Base-by-base conservation (phyloP, 2,329 filamentous ascomycete species). In the Aspergillus flavus region DNA sequence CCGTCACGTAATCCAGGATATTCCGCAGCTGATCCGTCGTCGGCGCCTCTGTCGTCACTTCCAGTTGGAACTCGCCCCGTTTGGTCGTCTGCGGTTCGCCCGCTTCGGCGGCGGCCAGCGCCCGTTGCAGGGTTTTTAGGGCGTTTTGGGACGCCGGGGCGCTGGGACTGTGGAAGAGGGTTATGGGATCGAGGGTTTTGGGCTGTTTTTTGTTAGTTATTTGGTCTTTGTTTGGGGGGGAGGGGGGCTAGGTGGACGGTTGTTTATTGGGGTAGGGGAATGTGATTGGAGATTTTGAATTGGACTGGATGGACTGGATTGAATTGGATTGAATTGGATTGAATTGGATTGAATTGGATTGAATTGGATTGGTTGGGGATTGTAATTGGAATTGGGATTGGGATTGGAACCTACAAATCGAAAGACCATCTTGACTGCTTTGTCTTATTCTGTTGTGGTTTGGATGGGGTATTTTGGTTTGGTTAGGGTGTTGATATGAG, bases 121-220 rank as follows among this genome's bases (percentile, higher is more conserved):
- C 86, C 80, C 94, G 89, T 82, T 95, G 96, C 64, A 98, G 87
- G 59, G 96, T 81, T 48, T 87, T 89, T 65, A 90, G 87, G 36
- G 91, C 90, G 64, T 90, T 88, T 57, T 87, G 83, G 4, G 94
- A 97, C 67, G 90, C 85, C 26, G 90, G 86, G 59, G 87, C 86
- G 71, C 84, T 86, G 62, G 94, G 87, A 79, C 92, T 91, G 86
- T 97, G 94, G 85, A 98, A 99, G 83, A 99, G 89, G 65, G 94
- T 98, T 76, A 98, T 88, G 69, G 96, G 92, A 83, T 98, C 94
- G 79, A 92, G 86, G 69, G 90, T 86, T 84, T 93, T 94, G 80
- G 85, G 87, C 91, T 93, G 73, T 23, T 30, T 34, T 50, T 63
- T 64, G 64, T 41, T 26, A 57, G 26, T 53, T 10, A n/a, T 6